Percentiles rank a stretch among this genome's conserved stretches.
These are phyloP conservation scores for Zelopaecilomyces penicillatus DNA, from an alignment of 2,329 filamentous ascomycete genomes.

Conservation along the genomic window DNA sequence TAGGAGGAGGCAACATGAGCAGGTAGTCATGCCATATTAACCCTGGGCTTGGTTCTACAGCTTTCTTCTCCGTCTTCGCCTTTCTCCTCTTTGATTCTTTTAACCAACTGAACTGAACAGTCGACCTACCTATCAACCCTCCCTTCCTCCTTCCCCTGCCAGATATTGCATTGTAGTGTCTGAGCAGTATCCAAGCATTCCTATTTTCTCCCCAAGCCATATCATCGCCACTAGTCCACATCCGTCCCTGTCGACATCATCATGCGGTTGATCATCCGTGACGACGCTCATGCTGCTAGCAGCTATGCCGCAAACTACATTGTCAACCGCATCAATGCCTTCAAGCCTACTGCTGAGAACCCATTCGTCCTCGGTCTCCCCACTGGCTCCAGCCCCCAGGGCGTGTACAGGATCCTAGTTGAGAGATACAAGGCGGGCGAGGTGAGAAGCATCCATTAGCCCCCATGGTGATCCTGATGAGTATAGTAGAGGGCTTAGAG, in stretches of 20 bases:
- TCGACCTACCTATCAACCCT: not conserved
- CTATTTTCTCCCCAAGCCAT: slow-evolving; percentile 1
- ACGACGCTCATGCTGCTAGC: slow-evolving; percentile 60
- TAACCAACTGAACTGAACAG: not conserved
- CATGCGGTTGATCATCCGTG: slow-evolving; percentile 79
- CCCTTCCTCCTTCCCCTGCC: not conserved
- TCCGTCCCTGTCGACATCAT: slow-evolving; percentile 18
- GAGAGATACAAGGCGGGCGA: slow-evolving; percentile 59
- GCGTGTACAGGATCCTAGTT: slow-evolving; percentile 70
- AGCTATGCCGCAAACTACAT: slow-evolving; percentile 76
- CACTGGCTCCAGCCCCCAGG: slow-evolving; percentile 72
- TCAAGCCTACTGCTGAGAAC: slow-evolving; percentile 60
- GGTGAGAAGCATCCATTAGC: slow-evolving; percentile 24
- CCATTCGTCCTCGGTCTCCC: slow-evolving; percentile 79
- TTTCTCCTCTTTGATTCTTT: not conserved
- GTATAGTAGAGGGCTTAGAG: not conserved
- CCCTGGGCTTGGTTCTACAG: too few relatives aligned
- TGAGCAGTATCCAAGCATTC: too few relatives aligned
- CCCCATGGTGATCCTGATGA: not conserved
- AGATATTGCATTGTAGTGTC: not conserved
- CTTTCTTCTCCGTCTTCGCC: not conserved
- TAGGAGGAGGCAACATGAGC: too few relatives aligned
- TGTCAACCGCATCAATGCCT: slow-evolving; percentile 71
- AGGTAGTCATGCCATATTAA: too few relatives aligned
- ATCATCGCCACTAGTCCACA: slow-evolving; percentile 11